A percentile compares a stretch with the other conserved stretches of the same genome.
phyloP scores from a whole-genome alignment of 2,329 filamentous ascomycete species.

The Neoascochyta sp. region DNA sequence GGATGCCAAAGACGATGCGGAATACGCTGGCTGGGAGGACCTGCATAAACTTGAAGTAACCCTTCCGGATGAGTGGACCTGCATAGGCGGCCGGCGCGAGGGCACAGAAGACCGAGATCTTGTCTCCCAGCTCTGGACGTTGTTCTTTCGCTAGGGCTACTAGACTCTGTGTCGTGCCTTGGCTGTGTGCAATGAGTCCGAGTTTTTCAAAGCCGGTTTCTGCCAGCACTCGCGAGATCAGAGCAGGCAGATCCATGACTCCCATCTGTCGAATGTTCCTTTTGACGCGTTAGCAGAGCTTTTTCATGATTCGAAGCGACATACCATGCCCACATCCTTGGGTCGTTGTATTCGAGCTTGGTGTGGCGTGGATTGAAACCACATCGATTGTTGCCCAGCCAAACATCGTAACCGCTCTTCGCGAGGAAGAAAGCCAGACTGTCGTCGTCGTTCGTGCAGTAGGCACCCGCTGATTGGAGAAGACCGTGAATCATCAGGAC shows the following conservation, averaged over 20 bases:
- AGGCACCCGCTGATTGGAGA: conserved; percentile 82
- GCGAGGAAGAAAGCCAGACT: conserved; percentile 88
- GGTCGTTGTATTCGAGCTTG: conserved; percentile 67
- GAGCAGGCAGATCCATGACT: conserved; percentile 77
- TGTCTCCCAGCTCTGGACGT: conserved; percentile 75
- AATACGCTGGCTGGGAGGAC: conserved; percentile 74
- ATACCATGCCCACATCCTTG: conserved; percentile 96
- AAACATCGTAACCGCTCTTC: conserved; percentile 90
- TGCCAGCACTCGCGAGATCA: conserved; percentile 72
- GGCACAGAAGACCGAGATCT: conserved; percentile 84
- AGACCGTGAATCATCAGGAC: conserved; percentile 85
- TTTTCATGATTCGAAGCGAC: no score
- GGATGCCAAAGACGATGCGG: conserved; percentile 80
- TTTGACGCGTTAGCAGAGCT: no score
- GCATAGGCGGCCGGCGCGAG: conserved; percentile 89
- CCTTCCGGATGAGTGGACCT: conserved; percentile 77
- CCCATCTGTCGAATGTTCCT: conserved; percentile 95
- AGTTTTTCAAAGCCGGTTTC: conserved; percentile 83
- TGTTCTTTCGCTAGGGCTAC: conserved; percentile 88
- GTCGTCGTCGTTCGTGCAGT: conserved; percentile 84
- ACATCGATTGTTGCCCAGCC: conserved; percentile 91
- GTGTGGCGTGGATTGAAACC: conserved; percentile 77
- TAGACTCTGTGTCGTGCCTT: conserved; percentile 85
- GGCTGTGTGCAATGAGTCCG: conserved; percentile 80
- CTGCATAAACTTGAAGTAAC: conserved; percentile 90